Conservation (phyloP, 306 rosid species). For the Rosa lucieae region DNA sequence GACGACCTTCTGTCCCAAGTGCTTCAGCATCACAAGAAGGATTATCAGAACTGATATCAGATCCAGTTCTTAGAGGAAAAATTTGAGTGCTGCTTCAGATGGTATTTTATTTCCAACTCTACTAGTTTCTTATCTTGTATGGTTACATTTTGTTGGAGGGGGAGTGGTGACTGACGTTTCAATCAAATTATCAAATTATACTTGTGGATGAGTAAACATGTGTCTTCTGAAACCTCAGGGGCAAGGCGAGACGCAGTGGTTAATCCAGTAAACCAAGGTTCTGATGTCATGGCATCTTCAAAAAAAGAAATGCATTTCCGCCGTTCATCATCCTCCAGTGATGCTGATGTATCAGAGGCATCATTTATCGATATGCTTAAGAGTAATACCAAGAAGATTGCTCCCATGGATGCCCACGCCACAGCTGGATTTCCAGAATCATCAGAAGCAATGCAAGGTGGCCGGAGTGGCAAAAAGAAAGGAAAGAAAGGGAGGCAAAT, state of each 20-base stretch:
- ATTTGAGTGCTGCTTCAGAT: constrained; percentile 25
- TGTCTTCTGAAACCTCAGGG: constrained; percentile 27
- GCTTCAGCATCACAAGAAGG: constrained; percentile 49
- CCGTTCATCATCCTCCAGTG: constrained; percentile 38
- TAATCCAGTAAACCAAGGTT: constrained; percentile 29
- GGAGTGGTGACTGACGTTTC: background rate
- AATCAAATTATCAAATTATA: background rate
- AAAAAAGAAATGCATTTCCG: constrained; percentile 42
- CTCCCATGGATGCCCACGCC: constrained; percentile 30
- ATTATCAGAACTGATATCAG: constrained; percentile 37
- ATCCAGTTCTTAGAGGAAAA: constrained; percentile 40
- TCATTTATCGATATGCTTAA: constrained; percentile 63
- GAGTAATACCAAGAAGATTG: constrained; percentile 41
- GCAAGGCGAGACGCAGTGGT: constrained; percentile 34
- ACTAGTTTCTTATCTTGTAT: constrained; percentile 3
- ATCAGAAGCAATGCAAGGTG: constrained; percentile 40
- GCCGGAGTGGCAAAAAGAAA: constrained; percentile 54
- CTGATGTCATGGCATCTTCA: constrained; percentile 27
- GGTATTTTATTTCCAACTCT: constrained; percentile 22
- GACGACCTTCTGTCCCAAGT: constrained; percentile 53
- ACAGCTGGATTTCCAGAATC: constrained; percentile 31
- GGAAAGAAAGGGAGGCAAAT: constrained; percentile 63
- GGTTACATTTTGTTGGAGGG: background rate
- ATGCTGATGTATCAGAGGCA: constrained; percentile 48
- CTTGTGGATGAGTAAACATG: background rate